Evolutionary conservation across 208 protist genomes (phyloP).

Genomic region (Leishmania mexicana): DNA sequence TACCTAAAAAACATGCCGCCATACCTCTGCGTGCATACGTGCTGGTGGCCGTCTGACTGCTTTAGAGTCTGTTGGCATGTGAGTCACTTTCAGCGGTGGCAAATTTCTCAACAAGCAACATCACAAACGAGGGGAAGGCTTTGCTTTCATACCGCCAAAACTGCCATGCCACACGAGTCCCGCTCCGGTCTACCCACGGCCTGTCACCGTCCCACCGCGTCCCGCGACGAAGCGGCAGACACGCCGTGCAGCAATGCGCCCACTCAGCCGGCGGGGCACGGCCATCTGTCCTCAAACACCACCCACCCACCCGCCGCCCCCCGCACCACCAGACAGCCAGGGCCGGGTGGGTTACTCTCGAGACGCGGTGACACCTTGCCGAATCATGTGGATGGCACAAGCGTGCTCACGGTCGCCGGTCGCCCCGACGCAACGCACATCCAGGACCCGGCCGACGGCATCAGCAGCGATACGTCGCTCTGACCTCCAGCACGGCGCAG

Average conservation of each 20-base stretch:
- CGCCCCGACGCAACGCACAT: background rate
- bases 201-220: background rate
- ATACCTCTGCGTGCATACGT: background rate
- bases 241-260: background rate
- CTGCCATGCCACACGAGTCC: background rate
- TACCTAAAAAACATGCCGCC: background rate
- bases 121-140: background rate
- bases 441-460: background rate
- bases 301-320: background rate
- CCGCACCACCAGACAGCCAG: no score
- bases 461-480: background rate
- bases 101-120: background rate
- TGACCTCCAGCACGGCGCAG: background rate
- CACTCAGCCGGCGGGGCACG: background rate
- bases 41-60: background rate
- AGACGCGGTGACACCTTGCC: background rate
- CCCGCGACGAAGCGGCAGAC: background rate
- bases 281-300: background rate
- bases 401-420: background rate
- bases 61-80: background rate
- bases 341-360: background rate
- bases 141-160: background rate
- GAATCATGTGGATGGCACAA: background rate
- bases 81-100: background rate
- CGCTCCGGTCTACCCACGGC: background rate